Base-by-base conservation (phyloP, 1,284 basidiomycete species). In the Vanrija pseudolonga region DNA sequence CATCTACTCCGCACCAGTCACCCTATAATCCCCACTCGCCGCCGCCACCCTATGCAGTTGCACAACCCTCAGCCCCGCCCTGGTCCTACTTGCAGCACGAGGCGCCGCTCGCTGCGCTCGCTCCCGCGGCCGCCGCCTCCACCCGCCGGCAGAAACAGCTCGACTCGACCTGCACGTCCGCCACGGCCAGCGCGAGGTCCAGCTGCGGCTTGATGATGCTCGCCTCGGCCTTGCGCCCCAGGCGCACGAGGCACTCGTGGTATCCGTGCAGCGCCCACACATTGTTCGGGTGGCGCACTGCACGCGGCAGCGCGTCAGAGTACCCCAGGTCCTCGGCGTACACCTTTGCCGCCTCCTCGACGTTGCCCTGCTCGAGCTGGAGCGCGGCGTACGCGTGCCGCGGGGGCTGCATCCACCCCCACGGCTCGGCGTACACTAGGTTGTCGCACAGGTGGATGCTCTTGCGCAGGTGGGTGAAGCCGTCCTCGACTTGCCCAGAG, bases 251-350 rank as follows among this genome's bases (percentile, higher is more conserved):
- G 47, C 71, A 74, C 54, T 74, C 68, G 47, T 74, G 62, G 57
- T 68, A 73, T 12, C 72, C 72, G 38, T 67, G 66, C 26, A 74
- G 52, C 1, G 70, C 69, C 72, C 72, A 74, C 32, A 74, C 68
- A 43, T 73, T 74, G 56, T 71, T 70, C 4, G 71, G 72, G 59
- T 74, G 72, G 44, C 64, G 65, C 45, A 63, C 54, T 2, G 71
- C 67, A 22, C 71, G 56, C 12, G 70, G 60, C 7, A 74, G 56
- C 11, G 57, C 55, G 8, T 56, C 52, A 45, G 56, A 57, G 52
- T 64, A 66, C 0, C 72, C 72, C 4, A 74, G 58, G 57, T 74
- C 72, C 38, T 60, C 70, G 20, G 63, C 70, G 45, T 73, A 74
- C 1, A 49, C 56, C 6, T 50, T 40, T 9, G 63, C 57, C 0